A percentile compares a stretch with the other conserved stretches of the same genome.
These are phyloP conservation scores for Trichoderma guizhouense DNA, from an alignment of 2,329 filamentous ascomycete genomes.

Conservation along the genomic window DNA sequence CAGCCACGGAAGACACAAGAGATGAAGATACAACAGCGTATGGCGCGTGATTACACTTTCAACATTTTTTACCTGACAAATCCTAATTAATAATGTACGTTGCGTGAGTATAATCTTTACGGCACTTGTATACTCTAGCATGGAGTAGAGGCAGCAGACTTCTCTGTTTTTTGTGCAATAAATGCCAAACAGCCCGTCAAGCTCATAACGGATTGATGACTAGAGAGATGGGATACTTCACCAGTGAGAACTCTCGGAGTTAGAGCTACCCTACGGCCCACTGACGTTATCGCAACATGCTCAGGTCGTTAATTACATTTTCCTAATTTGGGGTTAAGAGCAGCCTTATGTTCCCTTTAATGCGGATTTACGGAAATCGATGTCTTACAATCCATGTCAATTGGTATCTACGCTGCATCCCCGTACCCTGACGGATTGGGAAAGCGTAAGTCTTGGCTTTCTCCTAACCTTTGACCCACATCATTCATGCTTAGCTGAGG, in stretches of 20 bases:
- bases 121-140: not conserved
- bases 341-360: not conserved
- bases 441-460: not conserved
- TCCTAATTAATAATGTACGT: not conserved
- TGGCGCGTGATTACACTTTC: not conserved
- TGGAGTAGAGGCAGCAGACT: not conserved
- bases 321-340: not conserved
- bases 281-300: not conserved
- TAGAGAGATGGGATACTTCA: not conserved
- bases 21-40: not conserved
- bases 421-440: not conserved
- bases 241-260: not conserved
- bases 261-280: not conserved
- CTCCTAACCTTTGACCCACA: not conserved
- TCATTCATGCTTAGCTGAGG: not conserved
- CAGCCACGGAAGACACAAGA: not conserved
- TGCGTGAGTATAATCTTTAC: not conserved
- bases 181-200: not conserved
- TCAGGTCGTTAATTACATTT: not conserved
- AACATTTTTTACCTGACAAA: not conserved
- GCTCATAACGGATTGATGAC: not conserved
- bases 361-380: not conserved
- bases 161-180: not conserved
- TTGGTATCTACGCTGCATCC: not conserved
- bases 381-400: not conserved